Conservation (phyloP, 108 stramenopile species). For the Discostella pseudostelligera region DNA sequence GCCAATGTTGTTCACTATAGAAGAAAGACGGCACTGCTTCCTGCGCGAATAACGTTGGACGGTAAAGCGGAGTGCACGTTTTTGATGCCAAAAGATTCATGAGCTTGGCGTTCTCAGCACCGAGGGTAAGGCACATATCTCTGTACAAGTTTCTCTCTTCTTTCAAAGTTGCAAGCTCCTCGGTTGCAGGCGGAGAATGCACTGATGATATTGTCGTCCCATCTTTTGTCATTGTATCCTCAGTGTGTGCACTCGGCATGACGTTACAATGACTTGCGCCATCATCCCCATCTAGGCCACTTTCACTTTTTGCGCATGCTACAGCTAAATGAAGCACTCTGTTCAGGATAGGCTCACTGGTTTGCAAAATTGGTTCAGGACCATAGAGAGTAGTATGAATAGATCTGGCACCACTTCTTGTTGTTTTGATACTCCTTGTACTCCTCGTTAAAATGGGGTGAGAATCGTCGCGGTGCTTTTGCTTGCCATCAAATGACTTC, state of each 20-base stretch:
- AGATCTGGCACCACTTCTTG: slow-evolving; percentile 9
- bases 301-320: slow-evolving; percentile 66
- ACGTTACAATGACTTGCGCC: slow-evolving; percentile 48
- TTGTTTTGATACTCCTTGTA: slow-evolving; percentile 28
- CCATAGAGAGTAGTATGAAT: slow-evolving; percentile 6
- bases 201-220: slow-evolving; percentile 76
- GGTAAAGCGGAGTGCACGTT: slow-evolving; percentile 46
- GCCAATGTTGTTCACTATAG: slow-evolving; percentile 38
- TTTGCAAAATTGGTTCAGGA: slow-evolving; percentile 15
- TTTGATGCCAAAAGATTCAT: slow-evolving; percentile 71
- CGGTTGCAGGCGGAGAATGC: slow-evolving; percentile 55
- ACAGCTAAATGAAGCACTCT: slow-evolving; percentile 38
- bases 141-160: slow-evolving; percentile 76
- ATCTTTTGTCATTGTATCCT: slow-evolving; percentile 61
- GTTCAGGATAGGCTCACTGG: slow-evolving; percentile 34
- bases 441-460: slow-evolving; percentile 12
- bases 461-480: slow-evolving; percentile 27
- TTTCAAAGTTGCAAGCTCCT: slow-evolving; percentile 55
- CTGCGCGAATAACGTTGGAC: slow-evolving; percentile 43
- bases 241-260: slow-evolving; percentile 35
- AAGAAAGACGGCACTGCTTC: slow-evolving; percentile 49
- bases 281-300: slow-evolving; percentile 57
- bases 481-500: slow-evolving; percentile 41
- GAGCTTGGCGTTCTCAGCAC: slow-evolving; percentile 82
- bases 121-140: slow-evolving; percentile 80